phyloP scores from a whole-genome alignment of 1,284 basidiomycete species.

The Ganoderma resinaceum region DNA sequence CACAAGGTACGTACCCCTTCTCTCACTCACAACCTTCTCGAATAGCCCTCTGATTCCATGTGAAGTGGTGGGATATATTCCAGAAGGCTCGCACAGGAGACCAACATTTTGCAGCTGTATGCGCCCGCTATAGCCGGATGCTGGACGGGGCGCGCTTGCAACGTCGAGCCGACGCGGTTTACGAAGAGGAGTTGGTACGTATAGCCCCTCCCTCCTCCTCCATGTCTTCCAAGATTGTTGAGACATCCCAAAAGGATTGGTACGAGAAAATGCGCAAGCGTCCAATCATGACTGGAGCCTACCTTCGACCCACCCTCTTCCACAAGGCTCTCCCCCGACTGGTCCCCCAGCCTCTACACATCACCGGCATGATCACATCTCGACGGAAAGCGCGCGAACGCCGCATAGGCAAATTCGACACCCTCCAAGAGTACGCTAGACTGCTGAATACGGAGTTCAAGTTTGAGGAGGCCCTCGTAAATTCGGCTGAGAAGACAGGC shows the following conservation, averaged over 20 bases:
- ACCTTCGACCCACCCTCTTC: constrained; percentile 65
- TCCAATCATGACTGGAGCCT: constrained; percentile 73
- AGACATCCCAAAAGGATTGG: constrained; percentile 49
- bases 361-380: constrained; percentile 73
- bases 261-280: constrained; percentile 56
- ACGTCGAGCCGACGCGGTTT: constrained; percentile 51
- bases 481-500: constrained; percentile 24
- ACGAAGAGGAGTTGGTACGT: constrained; percentile 60
- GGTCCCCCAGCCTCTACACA: constrained; percentile 74
- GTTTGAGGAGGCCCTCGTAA: constrained; percentile 57
- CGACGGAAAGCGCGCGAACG: constrained; percentile 58
- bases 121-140: constrained; percentile 62
- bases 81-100: constrained; percentile 60
- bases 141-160: constrained; percentile 59
- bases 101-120: constrained; percentile 48
- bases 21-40: constrained; percentile 53
- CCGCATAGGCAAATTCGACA: constrained; percentile 46
- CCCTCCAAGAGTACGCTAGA: constrained; percentile 45
- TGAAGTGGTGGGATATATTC: constrained; percentile 73
- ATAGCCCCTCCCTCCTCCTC: neutral
- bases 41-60: neutral
- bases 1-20: constrained; percentile 43
- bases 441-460: constrained; percentile 60
- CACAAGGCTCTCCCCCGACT: constrained; percentile 78
- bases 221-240: neutral